A percentile compares a stretch with the other conserved stretches of the same genome.
Evolutionary conservation across 345 rosid species (phyloP).

Genomic region (Rhodamnia rubescens): DNA sequence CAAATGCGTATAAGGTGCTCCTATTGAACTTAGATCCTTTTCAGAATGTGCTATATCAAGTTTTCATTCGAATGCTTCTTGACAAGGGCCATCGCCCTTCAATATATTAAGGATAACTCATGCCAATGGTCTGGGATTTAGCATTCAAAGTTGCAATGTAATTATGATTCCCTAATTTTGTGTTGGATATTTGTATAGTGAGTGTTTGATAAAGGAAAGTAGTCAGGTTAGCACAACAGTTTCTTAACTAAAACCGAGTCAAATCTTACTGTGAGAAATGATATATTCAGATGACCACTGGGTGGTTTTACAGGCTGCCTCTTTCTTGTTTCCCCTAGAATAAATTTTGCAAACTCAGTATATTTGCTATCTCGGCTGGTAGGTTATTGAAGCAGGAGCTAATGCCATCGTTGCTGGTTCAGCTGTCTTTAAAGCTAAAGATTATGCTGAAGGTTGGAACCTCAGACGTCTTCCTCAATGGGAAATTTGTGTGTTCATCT

Average conservation of each 20-base stretch:
- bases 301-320: neutral
- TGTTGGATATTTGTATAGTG: neutral
- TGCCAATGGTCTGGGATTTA: neutral
- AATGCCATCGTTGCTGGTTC: conserved; percentile 97
- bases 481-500: neutral
- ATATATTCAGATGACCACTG: neutral
- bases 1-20: conserved; percentile 84
- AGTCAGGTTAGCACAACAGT: neutral
- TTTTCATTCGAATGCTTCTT: neutral
- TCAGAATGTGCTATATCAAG: neutral
- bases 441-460: conserved; percentile 77
- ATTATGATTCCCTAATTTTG: neutral
- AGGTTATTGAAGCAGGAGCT: conserved; percentile 99
- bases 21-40: neutral
- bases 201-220: neutral
- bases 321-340: neutral
- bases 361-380: neutral
- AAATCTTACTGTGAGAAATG: neutral
- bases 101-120: neutral
- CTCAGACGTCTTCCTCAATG: neutral
- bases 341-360: neutral
- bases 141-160: neutral
- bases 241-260: neutral
- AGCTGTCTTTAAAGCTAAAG: conserved; percentile 96
- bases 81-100: neutral